phyloP scores from a whole-genome alignment of 768 basidiomycete genomes.

The Lentinula raphanica region DNA sequence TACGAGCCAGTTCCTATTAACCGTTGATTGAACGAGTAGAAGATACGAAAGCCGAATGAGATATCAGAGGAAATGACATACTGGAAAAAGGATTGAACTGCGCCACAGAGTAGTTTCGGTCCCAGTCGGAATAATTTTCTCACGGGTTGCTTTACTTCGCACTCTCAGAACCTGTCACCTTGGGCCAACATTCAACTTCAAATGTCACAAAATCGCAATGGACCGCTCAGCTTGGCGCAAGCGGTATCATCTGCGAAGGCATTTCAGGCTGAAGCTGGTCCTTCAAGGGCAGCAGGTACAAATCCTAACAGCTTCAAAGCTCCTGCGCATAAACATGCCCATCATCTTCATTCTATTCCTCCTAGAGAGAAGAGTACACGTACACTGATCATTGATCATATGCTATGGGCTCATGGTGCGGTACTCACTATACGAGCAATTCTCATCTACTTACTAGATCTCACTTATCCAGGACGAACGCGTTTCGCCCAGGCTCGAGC shows the following conservation, averaged over 20 bases:
- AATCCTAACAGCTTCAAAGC: conserved; percentile 44
- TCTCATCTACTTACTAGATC: background rate
- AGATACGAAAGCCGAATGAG: no score
- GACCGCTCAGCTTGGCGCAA: conserved; percentile 1
- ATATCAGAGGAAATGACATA: no score
- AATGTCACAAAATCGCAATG: conserved; percentile 7
- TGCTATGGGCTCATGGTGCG: conserved; percentile 74
- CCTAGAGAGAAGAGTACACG: conserved; percentile 86
- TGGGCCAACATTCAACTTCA: background rate
- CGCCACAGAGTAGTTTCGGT: background rate
- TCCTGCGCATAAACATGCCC: conserved; percentile 84
- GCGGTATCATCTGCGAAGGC: conserved; percentile 2
- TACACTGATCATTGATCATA: conserved; percentile 82
- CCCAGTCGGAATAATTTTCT: background rate
- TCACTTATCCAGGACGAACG: conserved; percentile 46
- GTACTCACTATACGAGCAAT: conserved; percentile 3
- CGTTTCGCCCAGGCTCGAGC: conserved; percentile 81
- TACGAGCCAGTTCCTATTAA: no score
- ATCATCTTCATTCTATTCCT: conserved; percentile 82
- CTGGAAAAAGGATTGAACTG: background rate
- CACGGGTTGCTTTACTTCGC: background rate
- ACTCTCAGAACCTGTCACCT: background rate
- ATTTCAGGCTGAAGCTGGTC: background rate
- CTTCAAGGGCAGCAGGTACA: background rate
- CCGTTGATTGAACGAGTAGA: no score